These are phyloP conservation scores for Kodamaea kaohsiungensis DNA, from an alignment of 805 yeast genomes.

Conservation along the genomic window DNA sequence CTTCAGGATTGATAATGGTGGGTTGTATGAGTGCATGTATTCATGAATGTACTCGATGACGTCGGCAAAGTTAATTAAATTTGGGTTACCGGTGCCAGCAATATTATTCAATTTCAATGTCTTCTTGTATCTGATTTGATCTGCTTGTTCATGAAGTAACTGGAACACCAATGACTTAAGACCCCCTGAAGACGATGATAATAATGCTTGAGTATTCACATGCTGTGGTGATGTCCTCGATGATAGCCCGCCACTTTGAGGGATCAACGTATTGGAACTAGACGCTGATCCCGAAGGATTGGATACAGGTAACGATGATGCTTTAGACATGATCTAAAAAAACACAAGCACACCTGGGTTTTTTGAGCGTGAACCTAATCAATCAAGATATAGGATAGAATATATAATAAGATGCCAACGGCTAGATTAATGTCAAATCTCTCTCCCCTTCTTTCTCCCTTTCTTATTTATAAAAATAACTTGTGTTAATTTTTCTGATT, in stretches of 20 bases:
- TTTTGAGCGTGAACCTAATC: background rate
- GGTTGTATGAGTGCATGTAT: constrained; percentile 13
- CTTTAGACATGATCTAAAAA: constrained; percentile 1
- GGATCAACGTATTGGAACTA: background rate
- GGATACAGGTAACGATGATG: background rate
- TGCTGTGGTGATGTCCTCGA: background rate
- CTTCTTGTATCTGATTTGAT: constrained; percentile 14
- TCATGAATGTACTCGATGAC: constrained; percentile 16
- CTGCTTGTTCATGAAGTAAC: constrained; percentile 15
- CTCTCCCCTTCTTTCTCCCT: background rate
- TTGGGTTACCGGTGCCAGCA: background rate
- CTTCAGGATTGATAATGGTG: constrained; percentile 37
- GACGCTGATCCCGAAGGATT: background rate
- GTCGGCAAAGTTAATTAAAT: constrained; percentile 5
- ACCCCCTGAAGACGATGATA: background rate
- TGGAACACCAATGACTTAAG: constrained; percentile 9
- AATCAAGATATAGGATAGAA: background rate
- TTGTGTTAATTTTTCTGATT: background rate
- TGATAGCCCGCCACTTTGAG: background rate
- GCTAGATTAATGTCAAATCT: background rate
- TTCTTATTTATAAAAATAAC: background rate
- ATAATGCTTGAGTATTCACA: background rate
- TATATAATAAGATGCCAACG: background rate
- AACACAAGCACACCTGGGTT: background rate
- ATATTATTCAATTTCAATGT: constrained; percentile 14